A percentile compares a stretch with the other conserved stretches of the same genome.
Evolutionary conservation across 2,329 filamentous ascomycete species (phyloP).

Genomic region (Coleophoma eucalyptorum): DNA sequence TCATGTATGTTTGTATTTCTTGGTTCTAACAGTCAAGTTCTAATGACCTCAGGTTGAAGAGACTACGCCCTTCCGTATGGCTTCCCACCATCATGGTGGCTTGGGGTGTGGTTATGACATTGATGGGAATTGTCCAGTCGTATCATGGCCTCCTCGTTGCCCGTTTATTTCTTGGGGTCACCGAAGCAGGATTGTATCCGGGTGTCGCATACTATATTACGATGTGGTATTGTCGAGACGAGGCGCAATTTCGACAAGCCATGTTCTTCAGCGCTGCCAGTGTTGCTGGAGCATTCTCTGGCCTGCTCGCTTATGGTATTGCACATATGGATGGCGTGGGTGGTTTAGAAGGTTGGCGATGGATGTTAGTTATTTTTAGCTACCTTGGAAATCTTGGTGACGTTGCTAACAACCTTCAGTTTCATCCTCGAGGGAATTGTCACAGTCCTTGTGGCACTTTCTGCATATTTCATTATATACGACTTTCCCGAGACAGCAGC

Average conservation of each 20-base stretch:
- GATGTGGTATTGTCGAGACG: constrained; percentile 53
- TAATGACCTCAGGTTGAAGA: constrained; percentile 41
- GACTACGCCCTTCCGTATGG: constrained; percentile 59
- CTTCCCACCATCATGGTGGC: constrained; percentile 58
- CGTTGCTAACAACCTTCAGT: constrained; percentile 13
- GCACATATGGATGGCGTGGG: constrained; percentile 41
- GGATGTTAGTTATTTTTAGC: constrained; percentile 24
- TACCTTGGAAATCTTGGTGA: neutral
- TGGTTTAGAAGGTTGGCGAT: constrained; percentile 41
- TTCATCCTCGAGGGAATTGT: constrained; percentile 47
- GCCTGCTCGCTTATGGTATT: constrained; percentile 40
- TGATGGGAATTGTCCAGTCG: constrained; percentile 63
- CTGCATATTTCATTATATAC: constrained; percentile 41
- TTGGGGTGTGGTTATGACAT: constrained; percentile 65
- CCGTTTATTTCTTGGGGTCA: constrained; percentile 20
- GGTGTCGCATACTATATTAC: constrained; percentile 43
- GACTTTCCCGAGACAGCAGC: constrained; percentile 37
- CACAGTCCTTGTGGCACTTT: constrained; percentile 32
- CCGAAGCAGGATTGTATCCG: constrained; percentile 24
- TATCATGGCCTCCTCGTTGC: constrained; percentile 56
- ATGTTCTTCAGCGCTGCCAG: constrained; percentile 33
- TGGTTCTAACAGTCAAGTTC: neutral
- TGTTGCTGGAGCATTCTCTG: constrained; percentile 39
- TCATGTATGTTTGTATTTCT: constrained; percentile 33
- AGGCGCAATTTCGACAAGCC: constrained; percentile 43